Evolutionary conservation across 768 basidiomycete species (phyloP).

Genomic region (Clavulina sp.): DNA sequence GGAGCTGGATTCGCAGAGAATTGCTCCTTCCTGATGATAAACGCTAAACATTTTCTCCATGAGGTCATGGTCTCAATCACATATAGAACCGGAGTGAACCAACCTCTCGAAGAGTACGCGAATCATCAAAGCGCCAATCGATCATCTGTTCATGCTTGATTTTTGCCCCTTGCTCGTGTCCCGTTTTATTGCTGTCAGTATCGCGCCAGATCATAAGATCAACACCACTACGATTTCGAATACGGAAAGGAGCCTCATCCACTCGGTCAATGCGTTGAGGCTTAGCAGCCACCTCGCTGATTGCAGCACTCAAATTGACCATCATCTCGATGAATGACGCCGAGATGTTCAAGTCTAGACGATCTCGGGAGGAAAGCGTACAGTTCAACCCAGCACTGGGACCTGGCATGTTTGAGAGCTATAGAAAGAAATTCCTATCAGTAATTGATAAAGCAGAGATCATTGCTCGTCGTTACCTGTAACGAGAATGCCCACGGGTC

Average conservation of each 20-base stretch:
- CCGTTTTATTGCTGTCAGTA: conserved; percentile 37
- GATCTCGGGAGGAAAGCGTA: conserved; percentile 51
- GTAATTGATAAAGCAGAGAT: background rate
- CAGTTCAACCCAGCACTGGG: conserved; percentile 16
- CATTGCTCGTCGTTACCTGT: conserved; percentile 27
- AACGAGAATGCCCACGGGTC: conserved; percentile 89
- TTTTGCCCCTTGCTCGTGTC: conserved; percentile 29
- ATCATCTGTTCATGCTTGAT: conserved; percentile 57
- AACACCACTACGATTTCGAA: conserved; percentile 83
- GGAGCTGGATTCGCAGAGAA: conserved; percentile 66
- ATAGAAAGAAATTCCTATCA: conserved; percentile 6
- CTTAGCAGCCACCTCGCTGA: conserved; percentile 52
- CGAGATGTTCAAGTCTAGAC: conserved; percentile 81
- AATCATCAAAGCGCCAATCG: conserved; percentile 96
- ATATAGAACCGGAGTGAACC: conserved; percentile 9
- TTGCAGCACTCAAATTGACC: conserved; percentile 54
- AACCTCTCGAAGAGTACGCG: conserved; percentile 86
- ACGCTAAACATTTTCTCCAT: conserved; percentile 24
- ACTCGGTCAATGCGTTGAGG: conserved; percentile 66
- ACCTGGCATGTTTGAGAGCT: conserved; percentile 38
- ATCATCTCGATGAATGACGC: conserved; percentile 78
- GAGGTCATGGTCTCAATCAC: background rate
- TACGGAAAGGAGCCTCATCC: conserved; percentile 81
- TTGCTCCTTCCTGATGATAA: conserved; percentile 59
- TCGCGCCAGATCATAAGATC: conserved; percentile 70